A percentile compares a stretch with the other conserved stretches of the same genome.
Evolutionary conservation across 768 basidiomycete species (phyloP).

Genomic region (Tricholoma terreum): DNA sequence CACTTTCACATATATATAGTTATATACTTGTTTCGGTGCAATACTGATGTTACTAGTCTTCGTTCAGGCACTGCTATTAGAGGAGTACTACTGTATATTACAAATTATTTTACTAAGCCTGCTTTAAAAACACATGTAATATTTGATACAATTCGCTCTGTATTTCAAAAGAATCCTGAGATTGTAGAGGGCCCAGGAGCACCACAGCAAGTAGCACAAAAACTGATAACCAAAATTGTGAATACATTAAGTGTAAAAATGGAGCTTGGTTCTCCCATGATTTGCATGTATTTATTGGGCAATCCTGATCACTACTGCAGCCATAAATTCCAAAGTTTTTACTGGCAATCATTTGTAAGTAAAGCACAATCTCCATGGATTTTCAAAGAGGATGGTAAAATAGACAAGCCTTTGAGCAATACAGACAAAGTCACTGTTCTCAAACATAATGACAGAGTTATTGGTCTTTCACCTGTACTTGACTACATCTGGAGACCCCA

Average conservation of each 20-base stretch:
- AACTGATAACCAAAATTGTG: conserved; percentile 33
- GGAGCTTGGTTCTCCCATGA: conserved; percentile 38
- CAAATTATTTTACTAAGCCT: conserved; percentile 41
- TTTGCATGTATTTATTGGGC: conserved; percentile 30
- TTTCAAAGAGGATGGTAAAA: too few species aligned
- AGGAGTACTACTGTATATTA: conserved; percentile 34
- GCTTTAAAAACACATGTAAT: conserved; percentile 37
- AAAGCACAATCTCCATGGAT: too few species aligned
- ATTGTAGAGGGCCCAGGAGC: conserved; percentile 17
- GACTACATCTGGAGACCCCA: conserved; percentile 31
- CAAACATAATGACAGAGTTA: conserved; percentile 12
- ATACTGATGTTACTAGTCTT: conserved; percentile 37
- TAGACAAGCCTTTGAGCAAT: too few species aligned
- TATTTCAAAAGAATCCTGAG: conserved; percentile 24
- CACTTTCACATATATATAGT: conserved; percentile 23
- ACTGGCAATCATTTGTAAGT: conserved; percentile 30
- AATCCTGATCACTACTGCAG: conserved; percentile 39
- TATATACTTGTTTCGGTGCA: conserved; percentile 33
- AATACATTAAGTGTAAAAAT: conserved; percentile 33
- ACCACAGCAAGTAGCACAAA: not conserved
- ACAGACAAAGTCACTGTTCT: conserved; percentile 22
- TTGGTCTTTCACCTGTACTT: conserved; percentile 24
- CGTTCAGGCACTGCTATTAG: conserved; percentile 39
- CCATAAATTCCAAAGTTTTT: conserved; percentile 30
- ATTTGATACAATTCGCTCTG: conserved; percentile 28